Evolutionary conservation across 2,329 filamentous ascomycete species (phyloP).

Genomic region (Colletotrichum higginsianum): DNA sequence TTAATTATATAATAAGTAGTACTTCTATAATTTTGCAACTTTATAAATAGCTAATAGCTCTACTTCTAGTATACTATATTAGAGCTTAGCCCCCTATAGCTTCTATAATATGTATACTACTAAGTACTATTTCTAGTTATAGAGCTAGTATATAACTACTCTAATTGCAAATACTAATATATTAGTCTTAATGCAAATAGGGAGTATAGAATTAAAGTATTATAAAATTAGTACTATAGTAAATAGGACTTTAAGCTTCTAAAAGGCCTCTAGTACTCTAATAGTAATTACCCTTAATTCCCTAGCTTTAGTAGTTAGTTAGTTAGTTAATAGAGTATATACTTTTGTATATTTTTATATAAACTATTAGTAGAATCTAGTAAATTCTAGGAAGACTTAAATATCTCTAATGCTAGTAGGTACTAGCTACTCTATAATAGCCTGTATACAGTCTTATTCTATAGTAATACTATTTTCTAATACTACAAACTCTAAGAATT

Average conservation of each 20-base stretch:
- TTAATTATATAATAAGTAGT: neutral
- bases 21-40: neutral
- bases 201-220: neutral
- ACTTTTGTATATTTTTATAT: neutral
- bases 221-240: neutral
- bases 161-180: neutral
- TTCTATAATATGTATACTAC: neutral
- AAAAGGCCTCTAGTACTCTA: neutral
- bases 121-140: neutral
- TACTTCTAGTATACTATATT: neutral
- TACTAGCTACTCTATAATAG: neutral
- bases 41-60: neutral
- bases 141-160: neutral
- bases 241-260: neutral
- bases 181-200: neutral
- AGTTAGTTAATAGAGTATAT: neutral
- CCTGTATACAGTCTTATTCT: neutral
- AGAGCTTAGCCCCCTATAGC: neutral
- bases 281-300: neutral
- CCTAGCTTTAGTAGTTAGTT: neutral
- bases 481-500: neutral
- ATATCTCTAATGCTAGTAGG: neutral
- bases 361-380: neutral
- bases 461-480: neutral
- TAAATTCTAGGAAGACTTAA: neutral